A percentile compares a stretch with the other conserved stretches of the same genome.
Conservation (phyloP, 2,329 filamentous ascomycete species). For the Hypoxylon sp. region DNA sequence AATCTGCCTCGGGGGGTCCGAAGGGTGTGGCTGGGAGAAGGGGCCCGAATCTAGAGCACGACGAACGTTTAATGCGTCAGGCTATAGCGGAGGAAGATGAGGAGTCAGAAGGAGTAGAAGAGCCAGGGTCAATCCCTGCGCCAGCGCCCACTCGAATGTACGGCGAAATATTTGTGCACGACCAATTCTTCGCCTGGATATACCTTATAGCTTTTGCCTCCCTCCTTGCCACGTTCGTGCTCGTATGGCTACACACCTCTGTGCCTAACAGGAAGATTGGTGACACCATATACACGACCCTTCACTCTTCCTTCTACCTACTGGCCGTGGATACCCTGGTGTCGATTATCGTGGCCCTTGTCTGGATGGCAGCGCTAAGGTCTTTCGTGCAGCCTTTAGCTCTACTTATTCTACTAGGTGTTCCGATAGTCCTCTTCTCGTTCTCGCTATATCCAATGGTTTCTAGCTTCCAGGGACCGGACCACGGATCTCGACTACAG, state of each 20-base stretch:
- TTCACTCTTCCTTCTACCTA: slow-evolving; percentile 89
- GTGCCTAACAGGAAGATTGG: slow-evolving; percentile 79
- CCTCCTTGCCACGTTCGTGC: slow-evolving; percentile 87
- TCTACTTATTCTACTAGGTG: slow-evolving; percentile 82
- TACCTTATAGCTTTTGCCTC: slow-evolving; percentile 88
- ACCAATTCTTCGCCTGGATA: slow-evolving; percentile 91
- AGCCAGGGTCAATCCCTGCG: slow-evolving; percentile 55
- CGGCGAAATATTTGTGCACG: slow-evolving; percentile 81
- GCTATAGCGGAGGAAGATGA: slow-evolving; percentile 57
- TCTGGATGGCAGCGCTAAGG: slow-evolving; percentile 90
- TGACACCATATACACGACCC: slow-evolving; percentile 92
- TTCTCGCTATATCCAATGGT: slow-evolving; percentile 94
- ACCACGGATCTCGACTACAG: slow-evolving; percentile 82
- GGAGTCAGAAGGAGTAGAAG: slow-evolving; percentile 53
- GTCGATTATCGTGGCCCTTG: slow-evolving; percentile 85
- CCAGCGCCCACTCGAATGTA: slow-evolving; percentile 69
- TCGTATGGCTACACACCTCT: slow-evolving; percentile 91
- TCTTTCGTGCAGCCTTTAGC: slow-evolving; percentile 91
- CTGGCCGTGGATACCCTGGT: slow-evolving; percentile 92
- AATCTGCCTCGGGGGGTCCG: slow-evolving; percentile 55
- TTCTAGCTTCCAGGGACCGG: slow-evolving; percentile 84
- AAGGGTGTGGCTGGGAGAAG: slow-evolving; percentile 58
- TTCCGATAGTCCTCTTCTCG: slow-evolving; percentile 86
- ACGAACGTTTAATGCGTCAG: slow-evolving; percentile 59
- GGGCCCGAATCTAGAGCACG: slow-evolving; percentile 62